These are phyloP conservation scores for Polyporus tsugae DNA, from an alignment of 1,284 basidiomycete species.

Conservation along the genomic window DNA sequence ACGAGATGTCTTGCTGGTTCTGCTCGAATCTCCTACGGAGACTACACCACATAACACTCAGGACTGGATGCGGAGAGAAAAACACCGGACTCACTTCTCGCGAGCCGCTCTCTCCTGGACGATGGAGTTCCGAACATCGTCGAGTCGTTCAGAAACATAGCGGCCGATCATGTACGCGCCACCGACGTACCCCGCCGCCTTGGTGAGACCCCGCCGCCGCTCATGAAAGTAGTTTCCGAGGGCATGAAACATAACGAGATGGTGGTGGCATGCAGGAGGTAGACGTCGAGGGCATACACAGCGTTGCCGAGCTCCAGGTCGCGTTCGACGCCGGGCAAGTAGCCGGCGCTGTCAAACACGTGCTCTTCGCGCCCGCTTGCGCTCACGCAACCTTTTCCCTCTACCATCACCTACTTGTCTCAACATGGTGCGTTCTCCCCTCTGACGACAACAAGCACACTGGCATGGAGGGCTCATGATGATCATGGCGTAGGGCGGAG, in stretches of 20 bases:
- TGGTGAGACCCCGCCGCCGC: constrained; percentile 53
- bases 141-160: constrained; percentile 73
- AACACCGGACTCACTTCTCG: constrained; percentile 66
- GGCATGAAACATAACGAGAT: constrained; percentile 37
- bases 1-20: constrained; percentile 85
- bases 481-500: constrained; percentile 59
- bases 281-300: constrained; percentile 17
- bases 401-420: constrained; percentile 27
- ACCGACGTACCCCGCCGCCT: constrained; percentile 59
- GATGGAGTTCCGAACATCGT: constrained; percentile 75
- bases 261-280: constrained; percentile 29
- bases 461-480: constrained; percentile 7
- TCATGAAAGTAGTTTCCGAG: constrained; percentile 54
- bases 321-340: constrained; percentile 28
- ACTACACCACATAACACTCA: constrained; percentile 47
- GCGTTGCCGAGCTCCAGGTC: constrained; percentile 19
- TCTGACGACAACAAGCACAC: neutral
- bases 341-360: constrained; percentile 39
- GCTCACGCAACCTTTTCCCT: constrained; percentile 23
- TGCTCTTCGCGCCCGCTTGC: constrained; percentile 25
- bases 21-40: constrained; percentile 81
- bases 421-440: constrained; percentile 34
- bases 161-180: constrained; percentile 73
- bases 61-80: neutral
- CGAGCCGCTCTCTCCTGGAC: constrained; percentile 71